Evolutionary conservation across 2,329 filamentous ascomycete species (phyloP).

Genomic region (Cytospora paraplurivora): DNA sequence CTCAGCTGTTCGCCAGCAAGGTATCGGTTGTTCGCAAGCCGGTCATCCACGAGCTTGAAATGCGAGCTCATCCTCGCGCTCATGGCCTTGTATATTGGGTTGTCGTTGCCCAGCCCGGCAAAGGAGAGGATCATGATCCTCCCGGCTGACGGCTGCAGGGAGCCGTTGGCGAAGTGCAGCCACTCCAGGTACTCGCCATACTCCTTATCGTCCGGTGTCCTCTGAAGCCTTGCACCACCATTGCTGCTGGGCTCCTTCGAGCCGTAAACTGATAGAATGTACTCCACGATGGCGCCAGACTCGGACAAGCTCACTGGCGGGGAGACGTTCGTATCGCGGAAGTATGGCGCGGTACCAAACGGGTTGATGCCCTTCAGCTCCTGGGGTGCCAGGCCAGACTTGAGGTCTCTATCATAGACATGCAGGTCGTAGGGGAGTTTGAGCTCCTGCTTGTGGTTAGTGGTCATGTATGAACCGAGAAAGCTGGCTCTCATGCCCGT

Average conservation of each 20-base stretch:
- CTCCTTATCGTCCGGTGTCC: conserved; percentile 51
- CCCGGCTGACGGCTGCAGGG: conserved; percentile 19
- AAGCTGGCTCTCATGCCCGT: not conserved
- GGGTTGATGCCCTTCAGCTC: conserved; percentile 49
- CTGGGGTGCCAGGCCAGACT: conserved; percentile 36
- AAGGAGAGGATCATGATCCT: conserved; percentile 41
- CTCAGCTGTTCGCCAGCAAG: conserved; percentile 65
- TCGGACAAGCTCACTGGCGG: conserved; percentile 51
- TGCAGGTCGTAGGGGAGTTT: conserved; percentile 50
- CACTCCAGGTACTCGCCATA: conserved; percentile 67
- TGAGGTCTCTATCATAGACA: conserved; percentile 38
- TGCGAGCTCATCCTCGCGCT: conserved; percentile 31
- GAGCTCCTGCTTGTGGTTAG: conserved; percentile 47
- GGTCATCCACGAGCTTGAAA: conserved; percentile 50
- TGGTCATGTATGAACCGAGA: not conserved
- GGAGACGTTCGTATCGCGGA: conserved; percentile 56
- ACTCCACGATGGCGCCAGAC: conserved; percentile 61
- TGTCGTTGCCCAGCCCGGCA: conserved; percentile 35
- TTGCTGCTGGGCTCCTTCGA: conserved; percentile 4
- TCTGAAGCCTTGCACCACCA: conserved; percentile 30
- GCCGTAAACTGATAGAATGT: conserved; percentile 51
- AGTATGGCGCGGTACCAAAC: conserved; percentile 59
- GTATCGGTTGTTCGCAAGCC: conserved; percentile 52
- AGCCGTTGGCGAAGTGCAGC: conserved; percentile 59
- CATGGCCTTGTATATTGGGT: conserved; percentile 35